Base-by-base conservation (phyloP, 345 rosid genomes). In the Rhodomyrtus tomentosa region DNA sequence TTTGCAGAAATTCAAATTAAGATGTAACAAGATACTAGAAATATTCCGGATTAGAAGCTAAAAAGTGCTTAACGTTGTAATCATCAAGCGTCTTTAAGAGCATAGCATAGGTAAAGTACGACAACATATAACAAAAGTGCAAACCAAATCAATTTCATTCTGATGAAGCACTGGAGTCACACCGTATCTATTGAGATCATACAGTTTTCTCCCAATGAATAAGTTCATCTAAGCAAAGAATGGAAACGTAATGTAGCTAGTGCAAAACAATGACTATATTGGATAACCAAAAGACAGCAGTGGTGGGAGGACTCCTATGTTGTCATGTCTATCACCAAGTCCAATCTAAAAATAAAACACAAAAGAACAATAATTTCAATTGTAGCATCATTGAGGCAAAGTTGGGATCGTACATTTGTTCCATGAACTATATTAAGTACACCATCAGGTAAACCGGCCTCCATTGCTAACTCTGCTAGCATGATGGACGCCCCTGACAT, bases 401-500 rank as follows among this genome's bases (percentile, higher is more conserved):
- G 84, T 12, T 49, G 51, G 85, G 80, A 86, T 54, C 94, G 13
- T 92, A 96, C 99, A 87, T 91, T 91, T 59, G 99, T 93, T 27
- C 99, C 99, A 83, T 96, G 99, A 59, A 94, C 95, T 80, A 96
- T 92, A 87, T 95, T 95, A 83, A 96, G 89, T 89, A 96, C 98
- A 84, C 99, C 99, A 53, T 90, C 27, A 29, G 98, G 99, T 91
- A 96, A 90, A 87, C 98, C 99, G 82, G 99, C 98, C 90, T 96
- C 98, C 94, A 92, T 94, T 72, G 98, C 98, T 84, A 96, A 88
- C 86, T 96, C 98, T 1, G 99, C 98, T 87, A 96, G 97, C 82
- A 94, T 89, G 36, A 94, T 87, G 56, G 99, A 95, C 83, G 98
- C 99, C 89, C 99, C 99, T 96, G 90, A 85, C 84, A 85, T 83